These are phyloP conservation scores for Pestalotiopsis sp. DNA, from an alignment of 2,329 filamentous ascomycete species.

Conservation along the genomic window DNA sequence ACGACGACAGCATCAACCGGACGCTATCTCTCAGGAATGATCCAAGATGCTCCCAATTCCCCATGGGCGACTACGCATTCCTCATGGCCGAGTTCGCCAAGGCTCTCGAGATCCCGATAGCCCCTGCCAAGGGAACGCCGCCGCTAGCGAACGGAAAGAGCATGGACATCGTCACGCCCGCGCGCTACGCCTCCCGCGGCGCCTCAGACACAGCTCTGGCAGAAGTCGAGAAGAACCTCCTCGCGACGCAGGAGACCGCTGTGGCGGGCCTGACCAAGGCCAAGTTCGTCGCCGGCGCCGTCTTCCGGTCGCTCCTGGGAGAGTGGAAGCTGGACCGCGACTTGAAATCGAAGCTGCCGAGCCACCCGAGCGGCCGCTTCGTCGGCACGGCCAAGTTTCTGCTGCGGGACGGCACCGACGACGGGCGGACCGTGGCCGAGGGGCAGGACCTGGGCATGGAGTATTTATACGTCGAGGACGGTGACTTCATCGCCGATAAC, in stretches of 20 bases:
- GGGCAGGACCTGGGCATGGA: constrained; percentile 49
- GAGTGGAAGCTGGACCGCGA: constrained; percentile 66
- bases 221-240: constrained; percentile 47
- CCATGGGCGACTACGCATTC: constrained; percentile 81
- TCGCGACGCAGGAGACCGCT: constrained; percentile 47
- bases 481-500: constrained; percentile 61
- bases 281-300: constrained; percentile 64
- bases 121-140: constrained; percentile 37
- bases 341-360: constrained; percentile 55
- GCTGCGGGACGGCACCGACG: constrained; percentile 60
- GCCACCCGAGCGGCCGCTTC: constrained; percentile 67
- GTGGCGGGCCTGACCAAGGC: constrained; percentile 44
- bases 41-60: constrained; percentile 68
- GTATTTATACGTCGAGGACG: constrained; percentile 72
- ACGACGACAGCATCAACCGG: constrained; percentile 47
- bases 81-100: constrained; percentile 72
- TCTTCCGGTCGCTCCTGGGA: constrained; percentile 73
- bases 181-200: constrained; percentile 51
- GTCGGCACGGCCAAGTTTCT: constrained; percentile 67
- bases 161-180: constrained; percentile 59
- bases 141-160: constrained; percentile 43
- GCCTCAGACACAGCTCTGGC: constrained; percentile 38
- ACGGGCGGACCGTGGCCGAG: constrained; percentile 41
- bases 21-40: constrained; percentile 55
- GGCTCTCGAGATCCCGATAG: constrained; percentile 56